Evolutionary conservation across 2,329 filamentous ascomycete species (phyloP), one percentile per base, ranked within the genome.

Genomic region (Alternaria sp.): DNA sequence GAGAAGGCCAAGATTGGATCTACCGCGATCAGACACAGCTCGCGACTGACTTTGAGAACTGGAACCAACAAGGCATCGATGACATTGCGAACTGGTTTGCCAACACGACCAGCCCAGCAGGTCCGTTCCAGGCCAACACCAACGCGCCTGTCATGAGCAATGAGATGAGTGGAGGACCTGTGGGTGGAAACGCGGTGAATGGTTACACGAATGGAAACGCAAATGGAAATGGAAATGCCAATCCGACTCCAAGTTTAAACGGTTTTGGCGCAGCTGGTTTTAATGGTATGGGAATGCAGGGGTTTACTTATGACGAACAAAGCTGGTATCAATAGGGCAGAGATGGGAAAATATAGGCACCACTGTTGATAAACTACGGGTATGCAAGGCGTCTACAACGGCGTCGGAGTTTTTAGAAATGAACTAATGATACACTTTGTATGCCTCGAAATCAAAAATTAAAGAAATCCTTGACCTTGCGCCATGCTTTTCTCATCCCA

Each of bases 1-100:
- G 86, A 46, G 87, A 90, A 51, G 86, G 85, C 49, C 87, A 89
- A 62, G 86, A 90, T 67, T 82, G 80, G 80, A 89, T 87, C 82
- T 82, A 88, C 55, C 80, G 84, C 36, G 89, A 91, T 69, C 87
- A 90, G 68, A 84, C 81, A 18, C 85, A 86, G 51, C 77, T 90
- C 4, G 87, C 86, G 0, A 75, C 85, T 4, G 88, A 88, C 2
- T 86, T 90, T 64, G 88, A 85, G 27, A 89, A 88, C 56, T 91
- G 88, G 88, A 80, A 80, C 55, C 56, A 58, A 2, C 62, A 73
- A 18, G 67, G 58, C 1, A 64, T 72, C 16, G 74, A 73, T 3
- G 74, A 78, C 44, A 69, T 77, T n/a, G 71, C 70, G 16, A 70
- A 63, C 10, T 73, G 74, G 74, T 74, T 73, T 45, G 70, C 63